These are phyloP conservation scores for Clarireedia paspali DNA, from an alignment of 2,329 filamentous ascomycete species.

Conservation along the genomic window DNA sequence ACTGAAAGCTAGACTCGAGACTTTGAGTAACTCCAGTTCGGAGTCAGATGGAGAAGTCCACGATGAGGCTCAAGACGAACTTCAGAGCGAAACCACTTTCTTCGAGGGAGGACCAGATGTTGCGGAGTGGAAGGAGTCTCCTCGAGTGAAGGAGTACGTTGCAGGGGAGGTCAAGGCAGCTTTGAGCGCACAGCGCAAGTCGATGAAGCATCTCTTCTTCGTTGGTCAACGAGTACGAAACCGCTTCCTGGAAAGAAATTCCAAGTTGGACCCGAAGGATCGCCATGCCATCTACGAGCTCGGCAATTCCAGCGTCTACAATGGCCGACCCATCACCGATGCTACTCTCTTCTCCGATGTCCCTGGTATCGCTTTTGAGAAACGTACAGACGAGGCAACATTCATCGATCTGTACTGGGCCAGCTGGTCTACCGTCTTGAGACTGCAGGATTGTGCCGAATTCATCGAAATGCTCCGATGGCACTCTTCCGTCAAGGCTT, in stretches of 20 bases:
- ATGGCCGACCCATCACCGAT: slow-evolving; percentile 7
- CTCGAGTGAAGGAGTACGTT: slow-evolving; percentile 2
- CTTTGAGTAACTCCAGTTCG: not conserved
- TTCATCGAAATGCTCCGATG: slow-evolving; percentile 9
- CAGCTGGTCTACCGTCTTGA: slow-evolving; percentile 4
- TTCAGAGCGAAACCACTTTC: slow-evolving; percentile 5
- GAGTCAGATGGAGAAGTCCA: not conserved
- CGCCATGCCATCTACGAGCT: slow-evolving; percentile 3
- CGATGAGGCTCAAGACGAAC: slow-evolving; percentile 2
- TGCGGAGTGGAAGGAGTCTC: slow-evolving; percentile 5
- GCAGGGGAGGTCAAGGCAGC: slow-evolving; percentile 4
- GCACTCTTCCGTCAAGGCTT: slow-evolving; percentile 8
- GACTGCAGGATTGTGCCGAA: slow-evolving; percentile 7
- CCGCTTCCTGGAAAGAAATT: slow-evolving; percentile 6
- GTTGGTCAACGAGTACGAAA: slow-evolving; percentile 8
- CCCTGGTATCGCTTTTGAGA: slow-evolving; percentile 4
- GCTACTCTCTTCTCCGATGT: slow-evolving; percentile 7
- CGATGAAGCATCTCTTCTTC: slow-evolving; percentile 9
- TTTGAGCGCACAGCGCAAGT: slow-evolving; percentile 4
- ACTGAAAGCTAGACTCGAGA: slow-evolving; percentile 3
- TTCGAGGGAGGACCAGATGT: not conserved
- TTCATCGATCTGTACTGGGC: slow-evolving; percentile 8
- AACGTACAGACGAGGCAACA: slow-evolving; percentile 5
- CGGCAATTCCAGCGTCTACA: slow-evolving; percentile 7
- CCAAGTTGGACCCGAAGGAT: slow-evolving; percentile 3